Percentiles rank a stretch among this genome's conserved stretches.
These are phyloP conservation scores for Mytilinidion resinicola DNA, from an alignment of 495 filamentous ascomycete species.

Conservation along the genomic window DNA sequence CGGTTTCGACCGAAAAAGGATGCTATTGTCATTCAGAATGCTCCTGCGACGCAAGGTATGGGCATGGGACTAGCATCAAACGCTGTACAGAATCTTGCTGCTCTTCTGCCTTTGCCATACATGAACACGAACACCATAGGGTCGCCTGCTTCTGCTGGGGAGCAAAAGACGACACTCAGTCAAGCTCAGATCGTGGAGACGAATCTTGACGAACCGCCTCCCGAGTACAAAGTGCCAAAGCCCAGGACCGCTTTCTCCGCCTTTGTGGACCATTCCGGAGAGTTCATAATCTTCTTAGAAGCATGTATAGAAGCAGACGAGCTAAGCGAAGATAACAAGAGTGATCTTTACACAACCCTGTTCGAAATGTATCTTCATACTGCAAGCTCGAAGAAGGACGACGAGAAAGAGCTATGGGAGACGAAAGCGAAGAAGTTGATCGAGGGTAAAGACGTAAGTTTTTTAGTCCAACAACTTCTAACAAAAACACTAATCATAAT, in stretches of 20 bases:
- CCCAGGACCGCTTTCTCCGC: slow-evolving; percentile 91
- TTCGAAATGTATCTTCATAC: slow-evolving; percentile 98
- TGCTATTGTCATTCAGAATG: slow-evolving; percentile 44
- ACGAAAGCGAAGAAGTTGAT: slow-evolving; percentile 77
- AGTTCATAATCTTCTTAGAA: slow-evolving; percentile 89
- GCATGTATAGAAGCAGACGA: slow-evolving; percentile 64
- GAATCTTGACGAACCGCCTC: slow-evolving; percentile 30
- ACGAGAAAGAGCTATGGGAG: slow-evolving; percentile 76
- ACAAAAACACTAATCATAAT: slow-evolving; percentile 1
- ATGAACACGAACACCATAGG: slow-evolving; percentile 55
- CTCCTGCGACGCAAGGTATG: slow-evolving; percentile 49
- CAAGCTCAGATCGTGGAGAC: slow-evolving; percentile 40
- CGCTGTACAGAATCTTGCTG: slow-evolving; percentile 75
- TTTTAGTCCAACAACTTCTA: not conserved
- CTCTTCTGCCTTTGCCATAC: slow-evolving; percentile 78
- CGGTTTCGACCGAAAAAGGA: slow-evolving; percentile 69
- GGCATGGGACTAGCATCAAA: slow-evolving; percentile 45
- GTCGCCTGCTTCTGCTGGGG: slow-evolving; percentile 22
- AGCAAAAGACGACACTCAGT: slow-evolving; percentile 30
- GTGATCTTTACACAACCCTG: slow-evolving; percentile 87
- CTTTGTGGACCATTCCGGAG: slow-evolving; percentile 85
- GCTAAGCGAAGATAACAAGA: slow-evolving; percentile 62
- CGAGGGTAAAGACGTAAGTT: slow-evolving; percentile 62
- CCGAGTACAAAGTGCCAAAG: slow-evolving; percentile 60
- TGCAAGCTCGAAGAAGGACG: slow-evolving; percentile 64